Conservation (phyloP, 306 rosid genomes). For the Castanea mollissima region DNA sequence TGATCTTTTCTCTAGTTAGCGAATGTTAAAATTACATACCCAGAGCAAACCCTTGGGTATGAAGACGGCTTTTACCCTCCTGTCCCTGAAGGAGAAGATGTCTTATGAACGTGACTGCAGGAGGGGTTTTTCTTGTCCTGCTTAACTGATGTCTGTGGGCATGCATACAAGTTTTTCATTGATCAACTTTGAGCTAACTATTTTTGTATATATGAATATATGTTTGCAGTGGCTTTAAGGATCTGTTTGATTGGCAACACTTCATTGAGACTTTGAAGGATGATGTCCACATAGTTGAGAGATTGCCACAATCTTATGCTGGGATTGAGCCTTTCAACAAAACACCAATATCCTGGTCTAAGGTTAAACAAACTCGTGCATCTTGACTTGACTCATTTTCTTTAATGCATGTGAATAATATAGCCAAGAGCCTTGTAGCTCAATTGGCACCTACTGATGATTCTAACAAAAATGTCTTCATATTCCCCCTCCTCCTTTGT, state of each 20-base stretch:
- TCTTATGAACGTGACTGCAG: background rate
- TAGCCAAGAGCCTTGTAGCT: too few species aligned
- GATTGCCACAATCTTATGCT: constrained; percentile 64
- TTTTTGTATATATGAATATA: constrained; percentile 1
- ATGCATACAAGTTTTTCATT: background rate
- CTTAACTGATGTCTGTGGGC: background rate
- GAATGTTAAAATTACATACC: background rate
- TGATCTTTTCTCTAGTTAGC: background rate
- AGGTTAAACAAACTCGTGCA: constrained; percentile 45
- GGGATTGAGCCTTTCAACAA: constrained; percentile 70
- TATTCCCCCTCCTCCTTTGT: too few species aligned
- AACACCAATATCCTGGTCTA: constrained; percentile 95
- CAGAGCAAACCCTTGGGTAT: background rate
- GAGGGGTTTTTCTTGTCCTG: background rate
- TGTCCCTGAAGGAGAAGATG: background rate
- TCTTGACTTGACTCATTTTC: constrained; percentile 5
- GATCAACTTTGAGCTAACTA: constrained; percentile 16
- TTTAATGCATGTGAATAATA: background rate
- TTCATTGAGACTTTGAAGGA: constrained; percentile 76
- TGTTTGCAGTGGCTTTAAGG: constrained; percentile 84
- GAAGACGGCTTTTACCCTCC: background rate
- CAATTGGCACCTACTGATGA: too few species aligned
- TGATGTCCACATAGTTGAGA: constrained; percentile 83
- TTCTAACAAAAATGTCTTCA: too few species aligned
- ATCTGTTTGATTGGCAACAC: constrained; percentile 91